phyloP scores from a whole-genome alignment of 805 yeast genomes.

The Isabelozyma rhagii region DNA sequence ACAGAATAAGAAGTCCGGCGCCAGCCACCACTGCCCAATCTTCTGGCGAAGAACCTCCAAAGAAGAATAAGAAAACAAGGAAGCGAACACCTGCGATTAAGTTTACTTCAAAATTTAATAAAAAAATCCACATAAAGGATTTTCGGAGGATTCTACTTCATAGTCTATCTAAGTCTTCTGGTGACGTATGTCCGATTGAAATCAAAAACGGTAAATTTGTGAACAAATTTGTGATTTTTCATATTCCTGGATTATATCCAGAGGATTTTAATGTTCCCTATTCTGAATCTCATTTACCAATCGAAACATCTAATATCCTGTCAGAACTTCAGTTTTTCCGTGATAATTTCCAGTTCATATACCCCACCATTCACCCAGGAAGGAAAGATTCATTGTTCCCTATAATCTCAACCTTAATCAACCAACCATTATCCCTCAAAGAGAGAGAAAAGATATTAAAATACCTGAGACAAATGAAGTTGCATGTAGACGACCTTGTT shows the following conservation, averaged over 20 bases:
- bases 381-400: constrained; percentile 53
- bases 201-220: constrained; percentile 18
- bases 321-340: constrained; percentile 29
- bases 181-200: background rate
- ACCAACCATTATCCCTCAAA: constrained; percentile 53
- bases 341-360: constrained; percentile 35
- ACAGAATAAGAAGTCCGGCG: too few species aligned
- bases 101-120: too few species aligned
- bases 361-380: constrained; percentile 67
- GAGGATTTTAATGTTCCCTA: constrained; percentile 35
- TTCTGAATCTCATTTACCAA: background rate
- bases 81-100: constrained; percentile 7
- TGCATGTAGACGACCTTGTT: constrained; percentile 51
- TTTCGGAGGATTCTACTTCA: background rate
- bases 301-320: background rate
- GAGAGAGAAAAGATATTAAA: constrained; percentile 46
- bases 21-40: too few species aligned
- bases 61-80: constrained; percentile 23
- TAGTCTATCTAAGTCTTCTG: background rate
- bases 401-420: constrained; percentile 52
- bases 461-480: constrained; percentile 31
- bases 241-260: constrained; percentile 62
- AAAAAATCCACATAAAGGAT: background rate
- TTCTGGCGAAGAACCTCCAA: too few species aligned
- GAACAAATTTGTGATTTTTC: constrained; percentile 53